phyloP scores from a whole-genome alignment of 1,284 basidiomycete species.

The Trichosporon ovoides region DNA sequence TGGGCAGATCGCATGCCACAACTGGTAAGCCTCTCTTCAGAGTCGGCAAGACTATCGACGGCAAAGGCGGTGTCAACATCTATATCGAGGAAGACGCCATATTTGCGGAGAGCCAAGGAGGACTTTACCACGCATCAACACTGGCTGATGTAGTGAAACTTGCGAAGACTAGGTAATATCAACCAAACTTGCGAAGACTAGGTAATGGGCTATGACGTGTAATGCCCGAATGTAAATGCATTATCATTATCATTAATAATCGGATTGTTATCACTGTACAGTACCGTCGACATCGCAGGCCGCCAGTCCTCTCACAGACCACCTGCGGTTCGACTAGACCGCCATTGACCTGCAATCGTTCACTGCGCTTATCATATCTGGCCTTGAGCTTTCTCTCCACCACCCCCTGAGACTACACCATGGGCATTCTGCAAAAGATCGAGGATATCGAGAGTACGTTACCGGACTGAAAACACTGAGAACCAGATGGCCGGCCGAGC shows the following conservation, averaged over 20 bases:
- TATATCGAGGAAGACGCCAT: conserved; percentile 51
- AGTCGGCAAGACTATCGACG: conserved; percentile 69
- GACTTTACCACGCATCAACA: conserved; percentile 38
- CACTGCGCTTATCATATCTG: too few relatives aligned
- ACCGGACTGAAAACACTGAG: too few relatives aligned
- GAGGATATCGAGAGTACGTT: conserved; percentile 84
- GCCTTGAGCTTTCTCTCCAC: not conserved
- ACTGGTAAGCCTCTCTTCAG: conserved; percentile 82
- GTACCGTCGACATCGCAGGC: too few relatives aligned
- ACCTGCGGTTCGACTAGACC: too few relatives aligned
- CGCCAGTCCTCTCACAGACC: too few relatives aligned
- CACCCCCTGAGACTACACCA: conserved; percentile 38
- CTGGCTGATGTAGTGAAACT: conserved; percentile 38
- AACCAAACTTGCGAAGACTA: too few relatives aligned
- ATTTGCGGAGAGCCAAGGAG: conserved; percentile 42
- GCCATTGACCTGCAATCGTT: too few relatives aligned
- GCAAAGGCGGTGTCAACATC: conserved; percentile 74
- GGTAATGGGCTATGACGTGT: too few relatives aligned
- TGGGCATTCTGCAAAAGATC: conserved; percentile 92
- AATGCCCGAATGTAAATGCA: too few relatives aligned
- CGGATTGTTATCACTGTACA: not conserved
- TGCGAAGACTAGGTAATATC: not conserved
- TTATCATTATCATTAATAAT: not conserved
- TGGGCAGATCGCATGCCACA: conserved; percentile 69
- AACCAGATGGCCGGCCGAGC: too few relatives aligned